Conservation (phyloP, 2,329 filamentous ascomycete genomes). For the Zymoseptoria passerinii region DNA sequence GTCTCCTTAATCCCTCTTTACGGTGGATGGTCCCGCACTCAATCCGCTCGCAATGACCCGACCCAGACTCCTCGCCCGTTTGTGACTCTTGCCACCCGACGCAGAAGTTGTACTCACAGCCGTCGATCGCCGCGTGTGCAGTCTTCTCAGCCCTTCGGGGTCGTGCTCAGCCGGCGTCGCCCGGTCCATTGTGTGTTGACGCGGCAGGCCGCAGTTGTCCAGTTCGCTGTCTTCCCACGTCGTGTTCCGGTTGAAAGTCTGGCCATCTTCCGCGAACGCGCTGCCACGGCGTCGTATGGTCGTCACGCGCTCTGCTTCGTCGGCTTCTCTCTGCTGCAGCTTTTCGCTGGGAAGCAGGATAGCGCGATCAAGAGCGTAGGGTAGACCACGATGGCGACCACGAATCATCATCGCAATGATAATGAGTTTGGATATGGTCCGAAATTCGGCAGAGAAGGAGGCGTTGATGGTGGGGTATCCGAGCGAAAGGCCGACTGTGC, state of each 20-base stretch:
- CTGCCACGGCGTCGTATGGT: slow-evolving; percentile 17
- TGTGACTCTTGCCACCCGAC: slow-evolving; percentile 9
- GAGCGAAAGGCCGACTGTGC: slow-evolving; percentile 84
- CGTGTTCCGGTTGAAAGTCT: slow-evolving; percentile 6
- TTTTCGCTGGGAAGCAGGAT: slow-evolving; percentile 59
- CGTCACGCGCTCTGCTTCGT: slow-evolving; percentile 29
- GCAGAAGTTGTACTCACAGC: slow-evolving; percentile 7
- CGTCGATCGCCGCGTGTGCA: slow-evolving; percentile 9
- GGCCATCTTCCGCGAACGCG: slow-evolving; percentile 16
- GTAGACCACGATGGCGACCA: slow-evolving; percentile 56
- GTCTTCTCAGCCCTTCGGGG: slow-evolving; percentile 6
- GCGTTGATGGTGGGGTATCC: slow-evolving; percentile 70
- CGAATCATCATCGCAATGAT: slow-evolving; percentile 61
- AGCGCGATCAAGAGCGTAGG: slow-evolving; percentile 60
- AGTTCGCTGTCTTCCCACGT: slow-evolving; percentile 22
- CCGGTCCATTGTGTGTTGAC: slow-evolving; percentile 15
- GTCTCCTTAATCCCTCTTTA: slow-evolving; percentile 18
- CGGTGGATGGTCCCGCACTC: slow-evolving; percentile 23
- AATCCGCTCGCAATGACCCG: slow-evolving; percentile 21
- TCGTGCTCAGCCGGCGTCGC: slow-evolving; percentile 14
- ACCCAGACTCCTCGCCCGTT: slow-evolving; percentile 18
- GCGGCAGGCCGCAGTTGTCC: slow-evolving; percentile 22
- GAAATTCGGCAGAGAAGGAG: slow-evolving; percentile 77
- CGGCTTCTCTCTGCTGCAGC: slow-evolving; percentile 52
- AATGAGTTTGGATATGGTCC: slow-evolving; percentile 56